Base-by-base conservation (phyloP, 139 green algal species). In the Picochlorum sp. region DNA sequence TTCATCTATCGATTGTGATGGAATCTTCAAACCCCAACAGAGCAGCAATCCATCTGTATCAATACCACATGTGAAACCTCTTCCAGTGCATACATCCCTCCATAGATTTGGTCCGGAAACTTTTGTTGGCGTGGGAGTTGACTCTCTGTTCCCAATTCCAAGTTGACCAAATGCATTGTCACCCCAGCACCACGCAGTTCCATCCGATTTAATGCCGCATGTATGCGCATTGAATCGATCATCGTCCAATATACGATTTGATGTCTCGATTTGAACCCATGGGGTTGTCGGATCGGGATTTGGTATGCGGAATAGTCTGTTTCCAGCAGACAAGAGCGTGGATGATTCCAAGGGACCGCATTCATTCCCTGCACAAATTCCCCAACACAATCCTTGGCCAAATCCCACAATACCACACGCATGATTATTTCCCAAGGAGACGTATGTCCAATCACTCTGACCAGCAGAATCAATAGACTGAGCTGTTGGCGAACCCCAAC, bases 191-290 rank as follows among this genome's bases (percentile, higher is more conserved):
- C 20, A 59, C n/a, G 21, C 51, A 34, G 3, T 34, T 15, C n/a
- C n/a, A 30, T 65, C 58, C 44, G n/a, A 20, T 45, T 26, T 6
- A 59, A 65, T 15, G 13, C n/a, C 58, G 16, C 41, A 65, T 16
- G 58, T 52, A 30, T 51, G 58, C 4, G 76, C 10, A 23, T 54
- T 54, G 11, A 41, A 41, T 8, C n/a, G 11, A 4, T 54, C 47
- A 54, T 26, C 47, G 6, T 20, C 47, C 2, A 21, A 54, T 54
- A 54, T 54, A 18, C 34, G 34, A 13, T 11, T 41, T 41, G 47
- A 54, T 54, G 47, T 21, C 16, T 20, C 16, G 2, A 54, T 21
- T 9, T 26, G 47, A 20, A 54, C 16, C 47, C 47, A 54, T 3
- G 18, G 18, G 15, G n/a, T 26, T 26, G 16, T 7, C 15, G 47